Evolutionary conservation across 352 stramenopile genomes (phyloP).

Genomic region (Pythium rhizo-oryzae): DNA sequence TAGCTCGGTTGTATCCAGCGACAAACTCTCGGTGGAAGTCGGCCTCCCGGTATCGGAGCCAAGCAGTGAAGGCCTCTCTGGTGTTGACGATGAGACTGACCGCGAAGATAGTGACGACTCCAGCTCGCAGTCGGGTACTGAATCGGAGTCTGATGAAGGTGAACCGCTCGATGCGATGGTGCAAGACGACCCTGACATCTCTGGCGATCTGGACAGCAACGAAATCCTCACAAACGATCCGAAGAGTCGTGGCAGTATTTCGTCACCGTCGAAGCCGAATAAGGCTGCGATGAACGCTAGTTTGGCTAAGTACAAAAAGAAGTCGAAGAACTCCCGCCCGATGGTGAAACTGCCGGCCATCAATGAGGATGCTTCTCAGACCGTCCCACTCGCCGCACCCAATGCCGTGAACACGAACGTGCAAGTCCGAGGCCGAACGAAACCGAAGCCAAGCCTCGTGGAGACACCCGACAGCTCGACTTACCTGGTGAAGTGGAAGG

Average conservation of each 20-base stretch:
- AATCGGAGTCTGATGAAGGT: slow-evolving; percentile 24
- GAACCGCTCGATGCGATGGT: slow-evolving; percentile 26
- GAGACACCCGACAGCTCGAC: slow-evolving; percentile 83
- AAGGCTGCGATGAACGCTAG: slow-evolving; percentile 48
- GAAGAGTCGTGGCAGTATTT: slow-evolving; percentile 13
- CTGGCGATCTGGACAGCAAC: slow-evolving; percentile 41
- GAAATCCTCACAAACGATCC: slow-evolving; percentile 51
- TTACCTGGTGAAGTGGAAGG: slow-evolving; percentile 90
- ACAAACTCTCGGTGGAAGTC: slow-evolving; percentile 11
- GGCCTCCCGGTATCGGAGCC: slow-evolving; percentile 12
- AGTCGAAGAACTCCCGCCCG: slow-evolving; percentile 65
- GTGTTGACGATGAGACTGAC: slow-evolving; percentile 2
- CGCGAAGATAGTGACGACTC: slow-evolving; percentile 20
- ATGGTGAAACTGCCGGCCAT: slow-evolving; percentile 69
- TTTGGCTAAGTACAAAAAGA: slow-evolving; percentile 77
- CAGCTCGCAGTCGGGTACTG: slow-evolving; percentile 18
- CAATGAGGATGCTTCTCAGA: slow-evolving; percentile 59
- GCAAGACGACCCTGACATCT: slow-evolving; percentile 33
- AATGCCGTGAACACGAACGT: slow-evolving; percentile 86
- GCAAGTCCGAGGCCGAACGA: slow-evolving; percentile 77
- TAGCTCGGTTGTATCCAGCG: not conserved
- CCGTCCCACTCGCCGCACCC: slow-evolving; percentile 75
- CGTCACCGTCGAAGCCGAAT: slow-evolving; percentile 23
- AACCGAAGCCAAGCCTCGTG: slow-evolving; percentile 74
- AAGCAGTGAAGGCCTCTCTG: not conserved